These are phyloP conservation scores for Eucalyptus curtisii DNA, from an alignment of 345 rosid genomes.

Conservation along the genomic window DNA sequence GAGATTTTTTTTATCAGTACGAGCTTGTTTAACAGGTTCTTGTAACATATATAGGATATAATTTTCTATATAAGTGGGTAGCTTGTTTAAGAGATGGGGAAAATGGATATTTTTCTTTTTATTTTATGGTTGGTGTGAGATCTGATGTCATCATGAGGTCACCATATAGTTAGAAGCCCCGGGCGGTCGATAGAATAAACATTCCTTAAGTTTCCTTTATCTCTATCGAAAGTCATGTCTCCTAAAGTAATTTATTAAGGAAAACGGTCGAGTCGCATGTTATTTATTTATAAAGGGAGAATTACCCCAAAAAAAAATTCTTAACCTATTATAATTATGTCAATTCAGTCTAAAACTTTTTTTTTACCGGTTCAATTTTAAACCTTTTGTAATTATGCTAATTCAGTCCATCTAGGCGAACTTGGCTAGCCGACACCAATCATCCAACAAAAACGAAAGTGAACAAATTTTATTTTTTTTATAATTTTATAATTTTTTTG, in stretches of 20 bases:
- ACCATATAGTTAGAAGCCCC: not conserved
- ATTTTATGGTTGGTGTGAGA: not conserved
- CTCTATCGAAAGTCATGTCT: not conserved
- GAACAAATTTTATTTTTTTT: too few species aligned
- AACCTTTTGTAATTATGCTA: too few species aligned
- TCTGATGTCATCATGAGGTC: not conserved
- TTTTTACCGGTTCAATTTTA: accelerated
- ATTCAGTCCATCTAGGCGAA: accelerated
- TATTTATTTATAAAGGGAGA: accelerated
- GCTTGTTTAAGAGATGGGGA: not conserved
- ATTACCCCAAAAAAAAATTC: not conserved
- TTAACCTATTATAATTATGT: too few species aligned
- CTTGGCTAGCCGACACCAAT: accelerated
- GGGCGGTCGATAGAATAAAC: not conserved
- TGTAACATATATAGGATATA: not conserved
- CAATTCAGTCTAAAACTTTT: accelerated
- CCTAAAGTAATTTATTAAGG: not conserved
- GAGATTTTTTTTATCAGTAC: not conserved
- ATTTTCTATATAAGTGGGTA: not conserved
- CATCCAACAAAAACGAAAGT: too few species aligned
- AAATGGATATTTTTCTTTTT: not conserved
- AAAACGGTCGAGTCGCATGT: not conserved
- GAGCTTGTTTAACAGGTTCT: not conserved
- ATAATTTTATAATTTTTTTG: accelerated
- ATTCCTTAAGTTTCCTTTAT: not conserved